Evolutionary conservation across 164 flowering plant species (phyloP).

Genomic region (Aristolochia californica): DNA sequence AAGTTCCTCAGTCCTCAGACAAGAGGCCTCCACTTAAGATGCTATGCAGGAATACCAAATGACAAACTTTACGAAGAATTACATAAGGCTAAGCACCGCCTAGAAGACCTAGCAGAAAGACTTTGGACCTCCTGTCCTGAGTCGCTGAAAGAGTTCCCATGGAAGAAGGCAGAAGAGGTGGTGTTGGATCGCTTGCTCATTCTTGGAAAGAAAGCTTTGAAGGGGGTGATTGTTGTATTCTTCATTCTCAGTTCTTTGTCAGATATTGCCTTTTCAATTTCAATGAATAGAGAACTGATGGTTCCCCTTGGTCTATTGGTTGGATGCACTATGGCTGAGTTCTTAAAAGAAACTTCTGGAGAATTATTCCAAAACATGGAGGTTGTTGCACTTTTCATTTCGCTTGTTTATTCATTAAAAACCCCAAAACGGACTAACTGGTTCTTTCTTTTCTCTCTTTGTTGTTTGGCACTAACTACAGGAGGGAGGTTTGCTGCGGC

Average conservation of each 20-base stretch:
- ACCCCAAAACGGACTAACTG: no score
- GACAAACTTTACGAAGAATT: slow-evolving; percentile 23
- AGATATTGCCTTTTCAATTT: slow-evolving; percentile 34
- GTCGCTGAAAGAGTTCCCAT: slow-evolving; percentile 43
- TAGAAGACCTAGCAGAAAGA: slow-evolving; percentile 17
- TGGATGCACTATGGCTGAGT: slow-evolving; percentile 39
- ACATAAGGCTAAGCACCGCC: slow-evolving; percentile 12
- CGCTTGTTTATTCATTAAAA: background rate
- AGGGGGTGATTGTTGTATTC: slow-evolving; percentile 33
- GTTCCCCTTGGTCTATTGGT: slow-evolving; percentile 57
- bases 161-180: slow-evolving; percentile 40
- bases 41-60: slow-evolving; percentile 9
- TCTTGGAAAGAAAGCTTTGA: slow-evolving; percentile 31
- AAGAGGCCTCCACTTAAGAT: slow-evolving; percentile 1
- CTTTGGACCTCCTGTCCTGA: slow-evolving; percentile 27
- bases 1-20: background rate
- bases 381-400: slow-evolving; percentile 15
- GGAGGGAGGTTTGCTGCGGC: slow-evolving; percentile 22
- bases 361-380: slow-evolving; percentile 24
- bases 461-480: slow-evolving; percentile 13
- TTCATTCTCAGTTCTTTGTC: slow-evolving; percentile 30
- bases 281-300: slow-evolving; percentile 43
- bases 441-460: background rate
- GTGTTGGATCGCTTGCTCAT: slow-evolving; percentile 18
- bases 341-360: slow-evolving; percentile 35